phyloP scores from a whole-genome alignment of 148 eudicot genomes.

The Chenopodium quinoa region DNA sequence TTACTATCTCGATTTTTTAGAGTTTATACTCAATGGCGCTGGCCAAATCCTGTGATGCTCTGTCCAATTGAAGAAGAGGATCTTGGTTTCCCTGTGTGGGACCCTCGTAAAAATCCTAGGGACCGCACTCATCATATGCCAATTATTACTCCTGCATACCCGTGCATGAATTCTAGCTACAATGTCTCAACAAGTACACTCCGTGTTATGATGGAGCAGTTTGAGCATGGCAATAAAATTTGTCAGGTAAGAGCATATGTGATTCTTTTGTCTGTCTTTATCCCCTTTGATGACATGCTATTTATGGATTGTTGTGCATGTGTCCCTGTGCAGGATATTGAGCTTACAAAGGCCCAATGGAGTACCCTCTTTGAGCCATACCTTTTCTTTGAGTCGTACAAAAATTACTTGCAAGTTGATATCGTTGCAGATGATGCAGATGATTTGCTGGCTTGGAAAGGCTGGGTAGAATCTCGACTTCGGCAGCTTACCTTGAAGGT shows the following conservation, averaged over 20 bases:
- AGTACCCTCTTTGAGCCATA: conserved; percentile 72
- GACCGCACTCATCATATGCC: conserved; percentile 91
- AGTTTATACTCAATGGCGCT: conserved; percentile 87
- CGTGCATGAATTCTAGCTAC: conserved; percentile 96
- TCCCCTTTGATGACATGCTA: conserved; percentile 1
- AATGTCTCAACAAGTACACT: conserved; percentile 92
- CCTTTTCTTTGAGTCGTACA: conserved; percentile 72
- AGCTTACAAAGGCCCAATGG: conserved; percentile 72
- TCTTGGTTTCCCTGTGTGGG: conserved; percentile 89
- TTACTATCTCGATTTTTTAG: conserved; percentile 84
- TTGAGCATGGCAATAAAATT: conserved; percentile 62
- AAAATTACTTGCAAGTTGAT: conserved; percentile 83
- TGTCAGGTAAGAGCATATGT: conserved; percentile 56
- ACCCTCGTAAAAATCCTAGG: conserved; percentile 83
- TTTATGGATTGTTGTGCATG: background rate
- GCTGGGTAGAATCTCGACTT: conserved; percentile 94
- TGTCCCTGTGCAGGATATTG: conserved; percentile 58
- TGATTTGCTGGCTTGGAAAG: conserved; percentile 85
- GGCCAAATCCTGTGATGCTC: conserved; percentile 98
- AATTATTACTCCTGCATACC: conserved; percentile 92
- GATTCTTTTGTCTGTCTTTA: background rate
- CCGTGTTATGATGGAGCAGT: conserved; percentile 88
- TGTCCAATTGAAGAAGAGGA: conserved; percentile 76
- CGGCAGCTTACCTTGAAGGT: conserved; percentile 89
- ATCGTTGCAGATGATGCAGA: conserved; percentile 62